Conservation (phyloP, 768 basidiomycete genomes). For the Hysterangium stoloniferum region DNA sequence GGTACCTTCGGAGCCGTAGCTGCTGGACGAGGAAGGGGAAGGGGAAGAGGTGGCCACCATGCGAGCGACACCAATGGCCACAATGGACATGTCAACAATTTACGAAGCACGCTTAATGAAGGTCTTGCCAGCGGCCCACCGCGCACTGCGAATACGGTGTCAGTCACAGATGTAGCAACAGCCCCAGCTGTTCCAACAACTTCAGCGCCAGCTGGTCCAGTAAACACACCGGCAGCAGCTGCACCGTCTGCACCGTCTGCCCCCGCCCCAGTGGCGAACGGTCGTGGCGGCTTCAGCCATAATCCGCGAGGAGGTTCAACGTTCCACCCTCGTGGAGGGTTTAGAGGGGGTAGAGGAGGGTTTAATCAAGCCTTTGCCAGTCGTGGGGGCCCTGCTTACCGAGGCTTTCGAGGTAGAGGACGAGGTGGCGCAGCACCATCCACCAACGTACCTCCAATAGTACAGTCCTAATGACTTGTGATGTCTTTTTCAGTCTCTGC, state of each 20-base stretch:
- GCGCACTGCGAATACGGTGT: neutral
- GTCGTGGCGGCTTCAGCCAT: constrained; percentile 5
- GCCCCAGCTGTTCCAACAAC: constrained; percentile 20
- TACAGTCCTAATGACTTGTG: no score
- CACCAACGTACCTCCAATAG: no score
- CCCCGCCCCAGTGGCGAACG: constrained; percentile 1
- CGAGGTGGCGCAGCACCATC: constrained; percentile 19
- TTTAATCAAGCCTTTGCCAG: neutral
- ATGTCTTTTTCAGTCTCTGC: no score
- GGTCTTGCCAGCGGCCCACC: constrained; percentile 11
- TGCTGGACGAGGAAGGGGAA: neutral
- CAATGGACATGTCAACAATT: constrained; percentile 11
- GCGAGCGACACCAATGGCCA: neutral
- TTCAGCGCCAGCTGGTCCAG: constrained; percentile 9
- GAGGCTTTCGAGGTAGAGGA: constrained; percentile 33
- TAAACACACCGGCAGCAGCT: constrained; percentile 15
- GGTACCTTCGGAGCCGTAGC: constrained; percentile 10
- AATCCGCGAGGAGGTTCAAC: constrained; percentile 6
- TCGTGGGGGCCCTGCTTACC: constrained; percentile 22
- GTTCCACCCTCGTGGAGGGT: constrained; percentile 13
- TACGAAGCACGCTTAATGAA: constrained; percentile 6
- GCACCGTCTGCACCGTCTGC: no score
- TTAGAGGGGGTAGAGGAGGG: constrained; percentile 14
- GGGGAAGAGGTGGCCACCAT: constrained; percentile 9
- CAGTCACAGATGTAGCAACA: constrained; percentile 26